These are phyloP conservation scores for Candida nanaspora DNA, from an alignment of 805 yeast species.

Conservation along the genomic window DNA sequence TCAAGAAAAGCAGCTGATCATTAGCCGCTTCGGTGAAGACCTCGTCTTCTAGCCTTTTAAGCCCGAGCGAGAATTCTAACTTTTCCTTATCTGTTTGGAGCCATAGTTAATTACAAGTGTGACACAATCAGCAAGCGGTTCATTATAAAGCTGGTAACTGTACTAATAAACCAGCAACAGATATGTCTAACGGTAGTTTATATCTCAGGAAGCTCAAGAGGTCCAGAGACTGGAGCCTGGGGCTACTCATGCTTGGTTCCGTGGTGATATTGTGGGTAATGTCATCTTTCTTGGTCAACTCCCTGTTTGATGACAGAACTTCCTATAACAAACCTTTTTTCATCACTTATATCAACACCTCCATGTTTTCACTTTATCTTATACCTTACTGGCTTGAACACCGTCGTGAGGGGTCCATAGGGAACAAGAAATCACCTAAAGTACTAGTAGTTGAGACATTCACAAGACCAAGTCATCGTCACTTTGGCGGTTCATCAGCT, in stretches of 20 bases:
- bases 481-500: not conserved
- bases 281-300: constrained; percentile 79
- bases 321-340: constrained; percentile 81
- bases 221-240: constrained; percentile 58
- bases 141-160: not conserved
- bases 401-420: no score
- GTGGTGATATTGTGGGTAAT: constrained; percentile 89
- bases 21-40: no score
- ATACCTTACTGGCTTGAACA: constrained; percentile 38
- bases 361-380: constrained; percentile 73
- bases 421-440: no score
- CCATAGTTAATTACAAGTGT: no score
- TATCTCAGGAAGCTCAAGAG: constrained; percentile 4
- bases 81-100: no score
- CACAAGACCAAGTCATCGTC: not conserved
- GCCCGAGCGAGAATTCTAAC: no score
- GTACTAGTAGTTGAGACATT: not conserved
- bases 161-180: not conserved
- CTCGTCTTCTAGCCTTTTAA: no score
- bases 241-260: constrained; percentile 61
- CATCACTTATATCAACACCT: constrained; percentile 87
- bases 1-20: no score
- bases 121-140: no score
- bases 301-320: constrained; percentile 53
- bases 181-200: constrained; percentile 1